Percentiles rank a stretch among this genome's conserved stretches.
Evolutionary conservation across 2,329 filamentous ascomycete species (phyloP).

Genomic region (Aspergillus persii): DNA sequence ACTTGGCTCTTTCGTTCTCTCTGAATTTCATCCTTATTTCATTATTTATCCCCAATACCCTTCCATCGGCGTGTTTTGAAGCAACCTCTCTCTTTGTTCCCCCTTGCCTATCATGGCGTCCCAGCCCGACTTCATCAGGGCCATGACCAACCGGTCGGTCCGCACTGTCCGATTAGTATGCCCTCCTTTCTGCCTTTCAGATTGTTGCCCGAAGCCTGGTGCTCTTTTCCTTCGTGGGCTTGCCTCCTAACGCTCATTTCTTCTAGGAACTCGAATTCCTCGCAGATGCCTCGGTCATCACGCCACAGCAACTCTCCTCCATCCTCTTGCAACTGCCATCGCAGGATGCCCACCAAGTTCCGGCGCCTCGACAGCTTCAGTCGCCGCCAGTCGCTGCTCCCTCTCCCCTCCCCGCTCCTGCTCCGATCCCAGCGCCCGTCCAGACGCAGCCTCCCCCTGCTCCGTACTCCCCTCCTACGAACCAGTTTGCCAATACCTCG

Average conservation of each 20-base stretch:
- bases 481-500: slow-evolving; percentile 37
- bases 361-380: slow-evolving; percentile 24
- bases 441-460: slow-evolving; percentile 27
- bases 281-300: slow-evolving; percentile 76
- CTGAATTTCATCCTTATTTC: not conserved
- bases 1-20: not conserved
- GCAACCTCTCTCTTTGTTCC: slow-evolving; percentile 3
- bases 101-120: slow-evolving; percentile 29
- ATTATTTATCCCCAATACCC: not conserved
- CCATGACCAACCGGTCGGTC: slow-evolving; percentile 78
- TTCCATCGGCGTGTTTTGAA: not conserved
- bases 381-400: slow-evolving; percentile 18
- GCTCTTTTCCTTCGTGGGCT: not conserved
- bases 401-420: slow-evolving; percentile 28
- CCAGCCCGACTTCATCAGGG: slow-evolving; percentile 41
- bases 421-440: slow-evolving; percentile 13
- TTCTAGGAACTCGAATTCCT: slow-evolving; percentile 84
- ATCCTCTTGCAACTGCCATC: slow-evolving; percentile 73
- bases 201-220: not conserved
- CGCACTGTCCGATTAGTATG: slow-evolving; percentile 81
- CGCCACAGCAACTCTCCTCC: slow-evolving; percentile 68
- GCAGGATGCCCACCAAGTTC: slow-evolving; percentile 25
- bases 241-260: slow-evolving; percentile 1
- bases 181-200: not conserved
- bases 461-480: slow-evolving; percentile 36